These are phyloP conservation scores for Tricholoma flavovirens DNA, from an alignment of 768 basidiomycete genomes.

Conservation along the genomic window DNA sequence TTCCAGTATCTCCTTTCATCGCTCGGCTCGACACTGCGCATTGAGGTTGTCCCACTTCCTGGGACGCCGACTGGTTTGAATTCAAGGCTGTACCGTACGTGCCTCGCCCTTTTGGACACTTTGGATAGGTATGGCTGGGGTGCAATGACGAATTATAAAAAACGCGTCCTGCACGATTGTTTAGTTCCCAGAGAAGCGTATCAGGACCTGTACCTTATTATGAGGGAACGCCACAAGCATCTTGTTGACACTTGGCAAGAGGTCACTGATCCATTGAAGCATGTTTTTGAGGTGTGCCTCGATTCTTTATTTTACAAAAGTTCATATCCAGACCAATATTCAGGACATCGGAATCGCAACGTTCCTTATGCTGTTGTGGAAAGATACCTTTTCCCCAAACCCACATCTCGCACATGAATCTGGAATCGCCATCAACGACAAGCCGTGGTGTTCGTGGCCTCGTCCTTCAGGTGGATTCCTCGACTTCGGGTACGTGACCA, in stretches of 20 bases:
- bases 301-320: background rate
- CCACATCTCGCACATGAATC: constrained; percentile 6
- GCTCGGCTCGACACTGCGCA: constrained; percentile 35
- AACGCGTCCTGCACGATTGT: constrained; percentile 80
- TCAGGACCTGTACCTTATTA: constrained; percentile 84
- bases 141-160: constrained; percentile 72
- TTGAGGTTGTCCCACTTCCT: constrained; percentile 54
- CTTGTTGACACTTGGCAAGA: constrained; percentile 74
- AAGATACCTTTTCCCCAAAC: constrained; percentile 45
- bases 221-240: constrained; percentile 81
- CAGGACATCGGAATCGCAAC: constrained; percentile 95
- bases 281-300: constrained; percentile 72
- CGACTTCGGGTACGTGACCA: constrained; percentile 67
- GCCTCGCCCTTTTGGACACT: constrained; percentile 73
- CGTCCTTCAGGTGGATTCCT: constrained; percentile 82
- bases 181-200: constrained; percentile 71
- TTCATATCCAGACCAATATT: background rate
- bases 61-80: constrained; percentile 42
- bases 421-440: constrained; percentile 6
- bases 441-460: constrained; percentile 69
- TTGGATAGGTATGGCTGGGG: constrained; percentile 91
- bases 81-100: constrained; percentile 75
- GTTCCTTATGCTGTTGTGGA: constrained; percentile 91
- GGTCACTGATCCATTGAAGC: constrained; percentile 81
- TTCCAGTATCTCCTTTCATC: constrained; percentile 57